A percentile compares a stretch with the other conserved stretches of the same genome.
Evolutionary conservation across 2,329 filamentous ascomycete species (phyloP).

Genomic region (Sporothrix brunneoviolacea): DNA sequence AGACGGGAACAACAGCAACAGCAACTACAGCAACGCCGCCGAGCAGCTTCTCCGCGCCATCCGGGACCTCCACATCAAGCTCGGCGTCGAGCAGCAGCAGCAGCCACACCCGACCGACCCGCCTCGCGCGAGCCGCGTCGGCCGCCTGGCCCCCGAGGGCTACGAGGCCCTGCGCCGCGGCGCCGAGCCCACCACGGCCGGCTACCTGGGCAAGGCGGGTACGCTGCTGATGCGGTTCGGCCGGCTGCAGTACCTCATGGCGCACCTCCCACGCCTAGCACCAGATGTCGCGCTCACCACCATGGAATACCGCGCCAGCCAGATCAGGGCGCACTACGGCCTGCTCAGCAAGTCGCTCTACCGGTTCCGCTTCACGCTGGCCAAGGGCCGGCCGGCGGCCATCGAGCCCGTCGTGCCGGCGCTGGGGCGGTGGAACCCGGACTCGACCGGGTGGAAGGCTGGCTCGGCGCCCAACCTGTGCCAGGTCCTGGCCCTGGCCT

Average conservation of each 20-base stretch:
- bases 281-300: no score
- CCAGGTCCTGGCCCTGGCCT: not conserved
- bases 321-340: not conserved
- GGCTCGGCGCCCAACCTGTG: not conserved
- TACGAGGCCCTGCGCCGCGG: not conserved
- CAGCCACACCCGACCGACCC: no score
- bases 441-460: no score
- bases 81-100: no score
- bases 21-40: no score
- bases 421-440: no score
- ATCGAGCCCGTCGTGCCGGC: not conserved
- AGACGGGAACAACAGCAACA: no score
- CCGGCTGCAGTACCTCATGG: not conserved
- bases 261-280: no score
- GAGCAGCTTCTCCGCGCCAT: not conserved
- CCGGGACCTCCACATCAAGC: not conserved
- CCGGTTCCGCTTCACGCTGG: not conserved
- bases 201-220: slow-evolving; percentile 2
- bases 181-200: not conserved
- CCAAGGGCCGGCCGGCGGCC: not conserved
- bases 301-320: no score
- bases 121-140: no score
- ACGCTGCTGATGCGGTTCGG: slow-evolving; percentile 9
- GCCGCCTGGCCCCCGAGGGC: not conserved
- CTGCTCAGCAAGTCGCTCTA: not conserved